phyloP scores from a whole-genome alignment of 2,329 filamentous ascomycete genomes.

The Hymenoscyphus scutula region DNA sequence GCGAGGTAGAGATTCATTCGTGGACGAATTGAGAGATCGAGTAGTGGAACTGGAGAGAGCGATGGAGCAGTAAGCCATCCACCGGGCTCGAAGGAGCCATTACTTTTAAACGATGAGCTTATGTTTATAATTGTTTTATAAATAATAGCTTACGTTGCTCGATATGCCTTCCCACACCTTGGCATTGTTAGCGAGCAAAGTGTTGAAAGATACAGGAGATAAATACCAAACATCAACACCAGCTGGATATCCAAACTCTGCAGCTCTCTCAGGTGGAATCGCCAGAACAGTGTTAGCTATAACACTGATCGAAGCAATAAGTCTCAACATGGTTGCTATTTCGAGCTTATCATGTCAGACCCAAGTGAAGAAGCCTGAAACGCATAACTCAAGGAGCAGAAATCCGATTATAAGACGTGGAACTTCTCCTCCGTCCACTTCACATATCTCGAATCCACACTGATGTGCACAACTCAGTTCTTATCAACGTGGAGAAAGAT shows the following conservation, averaged over 20 bases:
- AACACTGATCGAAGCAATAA: neutral
- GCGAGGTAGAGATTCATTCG: constrained; percentile 46
- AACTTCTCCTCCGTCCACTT: neutral
- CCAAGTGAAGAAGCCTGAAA: neutral
- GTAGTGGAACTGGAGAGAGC: constrained; percentile 36
- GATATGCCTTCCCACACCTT: constrained; percentile 44
- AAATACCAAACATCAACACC: constrained; percentile 44
- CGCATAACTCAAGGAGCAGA: neutral
- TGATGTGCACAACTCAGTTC: neutral
- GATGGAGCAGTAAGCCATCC: constrained; percentile 43
- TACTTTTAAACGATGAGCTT: constrained; percentile 33
- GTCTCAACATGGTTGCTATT: neutral
- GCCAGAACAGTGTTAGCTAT: neutral
- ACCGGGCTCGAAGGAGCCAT: constrained; percentile 47
- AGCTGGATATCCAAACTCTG: constrained; percentile 39
- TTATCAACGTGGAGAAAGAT: neutral
- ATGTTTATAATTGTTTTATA: neutral
- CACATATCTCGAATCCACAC: neutral
- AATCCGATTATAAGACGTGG: neutral
- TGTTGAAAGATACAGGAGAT: neutral
- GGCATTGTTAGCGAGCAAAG: neutral
- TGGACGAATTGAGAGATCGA: constrained; percentile 43
- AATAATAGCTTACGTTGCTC: constrained; percentile 34
- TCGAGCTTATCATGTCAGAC: neutral
- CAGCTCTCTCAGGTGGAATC: constrained; percentile 22